Percentiles rank a stretch among this genome's conserved stretches.
These are phyloP conservation scores for Claviceps pusilla DNA, from an alignment of 2,329 filamentous ascomycete species.

Conservation along the genomic window DNA sequence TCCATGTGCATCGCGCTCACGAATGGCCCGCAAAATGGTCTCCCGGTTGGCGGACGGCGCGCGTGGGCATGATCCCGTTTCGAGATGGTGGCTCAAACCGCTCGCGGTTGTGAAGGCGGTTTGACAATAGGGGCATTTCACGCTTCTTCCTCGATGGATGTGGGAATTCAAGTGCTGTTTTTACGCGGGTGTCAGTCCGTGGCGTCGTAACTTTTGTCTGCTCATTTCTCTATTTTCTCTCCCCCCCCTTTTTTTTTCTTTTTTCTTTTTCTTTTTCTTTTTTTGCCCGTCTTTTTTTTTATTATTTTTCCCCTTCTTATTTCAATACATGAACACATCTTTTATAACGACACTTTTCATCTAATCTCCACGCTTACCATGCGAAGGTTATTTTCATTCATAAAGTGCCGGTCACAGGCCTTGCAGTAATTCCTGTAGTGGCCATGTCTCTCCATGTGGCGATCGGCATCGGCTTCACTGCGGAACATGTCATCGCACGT, in stretches of 20 bases:
- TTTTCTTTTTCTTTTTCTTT: background rate
- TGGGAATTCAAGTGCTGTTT: constrained; percentile 40
- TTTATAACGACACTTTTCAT: no score
- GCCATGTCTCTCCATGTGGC: constrained; percentile 13
- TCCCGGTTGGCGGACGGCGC: constrained; percentile 31
- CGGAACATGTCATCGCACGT: constrained; percentile 10
- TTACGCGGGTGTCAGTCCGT: background rate
- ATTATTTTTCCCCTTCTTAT: background rate
- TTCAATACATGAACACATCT: no score
- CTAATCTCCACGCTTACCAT: constrained; percentile 13
- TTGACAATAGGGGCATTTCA: constrained; percentile 41
- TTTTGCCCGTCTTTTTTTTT: background rate
- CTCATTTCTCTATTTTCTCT: no score
- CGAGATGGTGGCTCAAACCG: constrained; percentile 39
- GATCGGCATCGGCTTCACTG: constrained; percentile 8
- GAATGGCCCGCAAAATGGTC: constrained; percentile 29
- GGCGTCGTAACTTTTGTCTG: no score
- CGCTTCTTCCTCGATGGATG: constrained; percentile 27
- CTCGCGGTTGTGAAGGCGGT: constrained; percentile 30
- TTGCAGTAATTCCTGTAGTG: constrained; percentile 19
- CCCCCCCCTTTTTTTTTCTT: background rate
- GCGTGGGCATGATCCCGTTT: constrained; percentile 33
- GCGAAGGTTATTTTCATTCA: constrained; percentile 14
- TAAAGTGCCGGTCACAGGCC: constrained; percentile 19
- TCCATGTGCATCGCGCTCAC: constrained; percentile 28